Base-by-base conservation (phyloP, 352 stramenopile genomes). In the Phytophthora pinifolia region DNA sequence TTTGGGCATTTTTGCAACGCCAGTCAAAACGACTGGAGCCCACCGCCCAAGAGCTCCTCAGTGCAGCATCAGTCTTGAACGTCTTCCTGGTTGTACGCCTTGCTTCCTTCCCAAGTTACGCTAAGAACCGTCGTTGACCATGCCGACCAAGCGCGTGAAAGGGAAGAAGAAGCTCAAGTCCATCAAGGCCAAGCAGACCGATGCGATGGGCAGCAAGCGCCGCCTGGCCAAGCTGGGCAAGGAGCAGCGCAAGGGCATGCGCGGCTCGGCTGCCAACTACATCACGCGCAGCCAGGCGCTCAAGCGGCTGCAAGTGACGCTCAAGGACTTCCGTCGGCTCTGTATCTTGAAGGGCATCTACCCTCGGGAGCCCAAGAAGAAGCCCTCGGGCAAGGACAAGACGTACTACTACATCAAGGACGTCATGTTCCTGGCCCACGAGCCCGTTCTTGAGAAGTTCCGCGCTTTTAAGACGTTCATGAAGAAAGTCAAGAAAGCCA, bases 301-400 rank as follows among this genome's bases (percentile, higher is more conserved):
- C 38, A 98, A 98, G 66, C 87, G 89, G 46, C 78, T 98, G 54
- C 91, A 98, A 72, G 84, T 99, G 34, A 96, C 92, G 44, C 85
- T 99, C 48, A 98, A 98, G 70, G 97, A 99, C 62, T 99, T 99
- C 81, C 87, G 96, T 32, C 87, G 97, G 5, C 76, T 99, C 1
- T 99, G 97, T 70, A 99, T 99, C 67, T 79, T 99, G 36, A 99
- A 99, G 76, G 98, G 98, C 34, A 96, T 99, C 33, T 99, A 99
- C 79, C 98, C 98, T 17, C 83, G 98, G 45, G 94, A 99, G 57
- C 97, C 97, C 15, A 92, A 95, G 57, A 98, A 98, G 67, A 96
- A 98, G 56, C 71, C 74, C 3, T 89, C 87, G 49, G 96, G 96
- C 57, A 98, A 97, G 63, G 94, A 98, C 52, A 98, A 99, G 81